Evolutionary conservation across 805 yeast species (phyloP).

Genomic region (Diddensiella santjacobensis): DNA sequence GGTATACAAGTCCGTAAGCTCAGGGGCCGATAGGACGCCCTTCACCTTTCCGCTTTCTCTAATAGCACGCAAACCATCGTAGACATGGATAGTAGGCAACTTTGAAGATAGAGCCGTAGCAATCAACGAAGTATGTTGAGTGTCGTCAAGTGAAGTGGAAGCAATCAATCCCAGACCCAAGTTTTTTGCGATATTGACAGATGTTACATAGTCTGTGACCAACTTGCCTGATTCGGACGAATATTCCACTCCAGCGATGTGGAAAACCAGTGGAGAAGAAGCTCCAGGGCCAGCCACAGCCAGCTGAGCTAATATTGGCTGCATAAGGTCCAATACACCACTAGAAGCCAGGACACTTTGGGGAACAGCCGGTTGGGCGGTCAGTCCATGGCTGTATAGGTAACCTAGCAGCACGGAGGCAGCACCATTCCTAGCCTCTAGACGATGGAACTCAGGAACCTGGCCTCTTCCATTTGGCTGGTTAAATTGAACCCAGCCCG

Average conservation of each 20-base stretch:
- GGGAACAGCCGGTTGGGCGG: slow-evolving; percentile 15
- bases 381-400: slow-evolving; percentile 29
- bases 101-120: slow-evolving; percentile 58
- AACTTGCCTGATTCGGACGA: slow-evolving; percentile 44
- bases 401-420: slow-evolving; percentile 77
- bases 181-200: slow-evolving; percentile 57
- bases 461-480: slow-evolving; percentile 50
- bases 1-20: slow-evolving; percentile 17
- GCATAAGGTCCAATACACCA: slow-evolving; percentile 64
- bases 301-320: slow-evolving; percentile 47
- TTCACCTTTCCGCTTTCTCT: slow-evolving; percentile 41
- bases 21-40: slow-evolving; percentile 36
- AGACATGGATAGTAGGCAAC: slow-evolving; percentile 65
- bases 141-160: slow-evolving; percentile 59
- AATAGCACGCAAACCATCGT: slow-evolving; percentile 71
- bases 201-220: slow-evolving; percentile 59
- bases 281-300: neutral
- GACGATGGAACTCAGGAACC: slow-evolving; percentile 56
- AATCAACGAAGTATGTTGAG: slow-evolving; percentile 63
- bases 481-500: slow-evolving; percentile 54
- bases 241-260: slow-evolving; percentile 74
- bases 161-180: slow-evolving; percentile 66
- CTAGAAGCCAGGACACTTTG: slow-evolving; percentile 56
- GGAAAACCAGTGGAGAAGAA: slow-evolving; percentile 55
- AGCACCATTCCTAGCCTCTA: slow-evolving; percentile 79